Evolutionary conservation across 2,329 filamentous ascomycete genomes (phyloP), one percentile per base, ranked within the genome.

Genomic region (Arthrobotrys megalospora): DNA sequence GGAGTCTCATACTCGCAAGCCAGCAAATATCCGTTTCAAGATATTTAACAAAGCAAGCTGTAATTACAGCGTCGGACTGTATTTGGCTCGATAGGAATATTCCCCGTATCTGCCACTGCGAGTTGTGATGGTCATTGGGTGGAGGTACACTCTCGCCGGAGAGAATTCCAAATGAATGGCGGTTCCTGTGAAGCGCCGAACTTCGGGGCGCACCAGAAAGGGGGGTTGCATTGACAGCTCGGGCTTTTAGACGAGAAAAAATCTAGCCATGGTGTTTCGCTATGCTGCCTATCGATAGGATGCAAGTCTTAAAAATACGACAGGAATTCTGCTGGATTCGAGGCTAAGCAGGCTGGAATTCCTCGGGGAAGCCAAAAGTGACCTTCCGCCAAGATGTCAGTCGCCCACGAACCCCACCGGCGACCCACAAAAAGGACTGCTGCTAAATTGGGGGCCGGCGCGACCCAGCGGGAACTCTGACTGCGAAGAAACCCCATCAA

Each of bases 191-290:
- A 58, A 58, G 52, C 52, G 52, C 52, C 32, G 52, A 36, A 58
- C 52, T 53, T 53, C 50, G 50, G 50, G 52, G 52, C 52, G 16
- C 6, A 53, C 52, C 52, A 58, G 36, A 58, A 58, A 58, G 8
- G 32, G 32, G 52, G 52, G 52, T 58, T 58, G 52, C 52, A 58
- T 38, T 58, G 52, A 58, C 48, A 52, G 28, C 52, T 55, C 14
- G 14, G 24, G 24, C 24, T 28, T 28, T 28, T 19, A 12, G 3
- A 28, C 6, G 32, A 16, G 24, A 16, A n/a, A 7, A 34, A 16
- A 5, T 28, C 48, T 8, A 32, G 24, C 24, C 52, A n/a, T 7
- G 32, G 11, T 21, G 32, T 58, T 58, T 58, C 52, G 52, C 34
- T 38, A 58, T 19, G 52, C 52, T 58, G 36, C 34, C 50, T 28